A percentile compares a stretch with the other conserved stretches of the same genome.
Evolutionary conservation across 305 asterid species (phyloP).

Genomic region (Fraxinus sp.): DNA sequence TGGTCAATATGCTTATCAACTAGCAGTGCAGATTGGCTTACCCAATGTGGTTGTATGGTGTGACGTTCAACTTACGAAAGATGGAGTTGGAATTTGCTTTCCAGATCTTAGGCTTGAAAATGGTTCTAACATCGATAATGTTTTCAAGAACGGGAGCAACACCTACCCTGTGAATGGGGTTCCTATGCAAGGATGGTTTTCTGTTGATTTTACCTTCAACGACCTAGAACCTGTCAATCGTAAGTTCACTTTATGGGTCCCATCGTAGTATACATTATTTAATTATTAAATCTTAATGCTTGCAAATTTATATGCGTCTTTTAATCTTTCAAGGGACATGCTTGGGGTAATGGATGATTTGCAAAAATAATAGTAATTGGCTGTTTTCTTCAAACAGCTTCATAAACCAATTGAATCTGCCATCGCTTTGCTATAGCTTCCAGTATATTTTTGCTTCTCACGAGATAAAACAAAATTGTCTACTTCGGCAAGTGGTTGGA

Average conservation of each 20-base stretch:
- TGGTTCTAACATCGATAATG: slow-evolving; percentile 19
- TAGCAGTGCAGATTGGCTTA: slow-evolving; percentile 25
- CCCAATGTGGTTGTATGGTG: slow-evolving; percentile 43
- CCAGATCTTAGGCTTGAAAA: slow-evolving; percentile 52
- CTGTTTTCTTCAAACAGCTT: not conserved
- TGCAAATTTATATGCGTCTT: not conserved
- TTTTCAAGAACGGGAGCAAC: not conserved
- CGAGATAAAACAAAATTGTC: not conserved
- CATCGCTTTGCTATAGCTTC: not conserved
- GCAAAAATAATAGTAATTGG: slow-evolving; percentile 1
- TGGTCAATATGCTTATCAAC: slow-evolving; percentile 35
- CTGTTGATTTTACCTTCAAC: slow-evolving; percentile 46
- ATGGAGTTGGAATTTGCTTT: slow-evolving; percentile 55
- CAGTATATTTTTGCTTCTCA: not conserved
- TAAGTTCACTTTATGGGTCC: slow-evolving; percentile 35
- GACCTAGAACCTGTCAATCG: slow-evolving; percentile 39
- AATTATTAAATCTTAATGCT: not conserved
- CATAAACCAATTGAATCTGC: not conserved
- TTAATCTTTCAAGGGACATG: not conserved
- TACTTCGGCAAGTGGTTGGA: not conserved
- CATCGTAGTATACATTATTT: not conserved
- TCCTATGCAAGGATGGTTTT: slow-evolving; percentile 46
- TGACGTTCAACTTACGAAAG: slow-evolving; percentile 68
- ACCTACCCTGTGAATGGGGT: slow-evolving; percentile 53
- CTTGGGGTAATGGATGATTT: not conserved